A percentile compares a stretch with the other conserved stretches of the same genome.
These are phyloP conservation scores for Phytophthora litchii DNA, from an alignment of 352 stramenopile species.

Conservation along the genomic window DNA sequence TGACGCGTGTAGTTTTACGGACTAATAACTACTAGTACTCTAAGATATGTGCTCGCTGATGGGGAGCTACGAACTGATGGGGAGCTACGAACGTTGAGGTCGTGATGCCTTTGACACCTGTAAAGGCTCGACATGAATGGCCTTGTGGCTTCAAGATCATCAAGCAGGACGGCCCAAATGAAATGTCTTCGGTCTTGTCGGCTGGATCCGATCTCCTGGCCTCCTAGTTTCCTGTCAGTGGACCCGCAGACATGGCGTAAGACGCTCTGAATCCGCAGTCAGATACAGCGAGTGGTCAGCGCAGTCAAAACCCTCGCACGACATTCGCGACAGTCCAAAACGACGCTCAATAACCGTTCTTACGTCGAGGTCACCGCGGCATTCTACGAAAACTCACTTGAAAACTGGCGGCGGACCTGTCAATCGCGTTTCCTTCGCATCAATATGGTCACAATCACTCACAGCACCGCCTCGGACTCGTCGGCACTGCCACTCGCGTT, in stretches of 20 bases:
- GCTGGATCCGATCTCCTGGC: slow-evolving; percentile 13
- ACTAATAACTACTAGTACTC: no score
- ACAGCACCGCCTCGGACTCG: slow-evolving; percentile 4
- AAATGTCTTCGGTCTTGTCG: slow-evolving; percentile 12
- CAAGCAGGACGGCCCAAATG: slow-evolving; percentile 12
- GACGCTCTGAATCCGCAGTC: slow-evolving; percentile 14
- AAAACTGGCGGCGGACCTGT: slow-evolving; percentile 5
- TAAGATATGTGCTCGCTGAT: no score
- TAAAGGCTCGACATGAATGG: slow-evolving; percentile 18
- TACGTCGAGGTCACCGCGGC: slow-evolving; percentile 5
- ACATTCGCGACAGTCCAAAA: slow-evolving; percentile 20
- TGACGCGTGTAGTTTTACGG: neutral
- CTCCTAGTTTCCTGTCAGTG: slow-evolving; percentile 7
- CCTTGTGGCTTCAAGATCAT: slow-evolving; percentile 18
- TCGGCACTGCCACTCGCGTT: slow-evolving; percentile 31
- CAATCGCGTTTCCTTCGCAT: neutral
- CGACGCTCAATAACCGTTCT: slow-evolving; percentile 11
- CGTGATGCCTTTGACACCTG: slow-evolving; percentile 5
- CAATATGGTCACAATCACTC: neutral
- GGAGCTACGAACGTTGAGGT: slow-evolving; percentile 1
- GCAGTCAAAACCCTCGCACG: no score
- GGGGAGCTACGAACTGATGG: neutral
- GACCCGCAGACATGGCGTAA: neutral
- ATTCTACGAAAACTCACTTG: slow-evolving; percentile 40
- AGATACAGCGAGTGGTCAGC: slow-evolving; percentile 20